Evolutionary conservation across 2,329 filamentous ascomycete species (phyloP).

Genomic region (Xylaria hypoxylon): DNA sequence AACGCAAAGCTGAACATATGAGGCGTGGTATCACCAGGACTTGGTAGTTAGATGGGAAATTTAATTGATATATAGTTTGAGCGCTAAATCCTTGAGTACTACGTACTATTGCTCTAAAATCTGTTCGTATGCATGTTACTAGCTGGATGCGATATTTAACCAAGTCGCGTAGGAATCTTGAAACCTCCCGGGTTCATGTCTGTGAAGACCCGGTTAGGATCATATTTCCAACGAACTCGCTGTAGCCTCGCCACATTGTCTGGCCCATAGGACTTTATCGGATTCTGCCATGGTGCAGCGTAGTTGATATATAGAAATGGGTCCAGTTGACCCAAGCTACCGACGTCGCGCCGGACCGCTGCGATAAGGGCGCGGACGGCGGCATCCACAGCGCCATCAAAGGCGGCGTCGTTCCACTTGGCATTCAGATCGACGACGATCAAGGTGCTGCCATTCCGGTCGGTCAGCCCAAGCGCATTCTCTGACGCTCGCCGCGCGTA

Average conservation of each 20-base stretch:
- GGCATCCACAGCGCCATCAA: neutral
- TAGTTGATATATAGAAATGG: slow-evolving; percentile 6
- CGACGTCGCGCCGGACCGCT: neutral
- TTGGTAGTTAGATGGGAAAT: too few species aligned
- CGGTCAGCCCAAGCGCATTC: neutral
- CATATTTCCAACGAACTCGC: slow-evolving; percentile 19
- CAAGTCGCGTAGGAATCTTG: too few species aligned
- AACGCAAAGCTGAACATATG: too few species aligned
- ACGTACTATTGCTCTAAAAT: too few species aligned
- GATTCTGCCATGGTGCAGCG: slow-evolving; percentile 23
- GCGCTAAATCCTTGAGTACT: too few species aligned
- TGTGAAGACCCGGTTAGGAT: slow-evolving; percentile 3
- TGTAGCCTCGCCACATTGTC: slow-evolving; percentile 20
- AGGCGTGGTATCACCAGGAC: too few species aligned
- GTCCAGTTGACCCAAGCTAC: neutral
- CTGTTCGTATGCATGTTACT: too few species aligned
- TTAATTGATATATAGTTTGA: too few species aligned
- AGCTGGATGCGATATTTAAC: too few species aligned
- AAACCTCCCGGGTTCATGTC: too few species aligned
- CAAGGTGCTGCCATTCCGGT: neutral
- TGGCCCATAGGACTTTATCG: slow-evolving; percentile 21
- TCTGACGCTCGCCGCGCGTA: neutral
- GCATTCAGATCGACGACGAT: neutral
- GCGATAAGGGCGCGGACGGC: slow-evolving; percentile 1
- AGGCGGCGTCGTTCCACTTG: neutral